These are phyloP conservation scores for Saccharomyces hybrid DNA, from an alignment of 1,139 yeast species.

Conservation along the genomic window DNA sequence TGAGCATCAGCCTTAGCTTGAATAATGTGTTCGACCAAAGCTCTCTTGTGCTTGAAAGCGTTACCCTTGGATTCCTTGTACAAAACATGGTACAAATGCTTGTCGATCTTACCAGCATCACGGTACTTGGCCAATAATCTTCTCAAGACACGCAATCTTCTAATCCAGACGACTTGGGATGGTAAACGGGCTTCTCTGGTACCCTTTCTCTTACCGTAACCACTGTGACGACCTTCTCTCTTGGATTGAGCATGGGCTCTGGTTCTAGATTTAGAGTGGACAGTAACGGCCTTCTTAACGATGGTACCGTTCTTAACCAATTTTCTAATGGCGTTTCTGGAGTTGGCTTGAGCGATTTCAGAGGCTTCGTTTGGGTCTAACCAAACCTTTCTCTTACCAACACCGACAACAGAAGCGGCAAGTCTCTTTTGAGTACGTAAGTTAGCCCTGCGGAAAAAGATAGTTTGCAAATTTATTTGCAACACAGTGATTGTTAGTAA, in stretches of 20 bases:
- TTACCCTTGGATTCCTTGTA: slow-evolving; percentile 99
- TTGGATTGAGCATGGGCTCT: slow-evolving; percentile 97
- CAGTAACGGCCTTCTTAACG: slow-evolving; percentile 94
- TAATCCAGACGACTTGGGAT: slow-evolving; percentile 97
- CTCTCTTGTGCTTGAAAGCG: slow-evolving; percentile 99
- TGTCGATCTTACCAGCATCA: slow-evolving; percentile 99
- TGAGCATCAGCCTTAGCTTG: slow-evolving; percentile 99
- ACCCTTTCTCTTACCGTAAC: slow-evolving; percentile 99
- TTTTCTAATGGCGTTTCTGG: slow-evolving; percentile 98
- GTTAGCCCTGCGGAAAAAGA: slow-evolving; percentile 66
- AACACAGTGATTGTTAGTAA: not conserved
- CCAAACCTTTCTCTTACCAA: slow-evolving; percentile 99
- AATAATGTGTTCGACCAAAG: slow-evolving; percentile 98
- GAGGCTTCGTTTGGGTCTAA: slow-evolving; percentile 97
- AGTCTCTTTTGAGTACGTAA: slow-evolving; percentile 99
- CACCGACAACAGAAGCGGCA: slow-evolving; percentile 99
- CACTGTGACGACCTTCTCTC: slow-evolving; percentile 99
- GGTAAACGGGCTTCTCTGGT: slow-evolving; percentile 99
- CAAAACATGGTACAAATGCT: slow-evolving; percentile 95
- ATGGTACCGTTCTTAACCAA: slow-evolving; percentile 96
- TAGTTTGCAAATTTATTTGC: not conserved
- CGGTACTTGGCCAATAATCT: slow-evolving; percentile 98
- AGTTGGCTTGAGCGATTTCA: slow-evolving; percentile 96
- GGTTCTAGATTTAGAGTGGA: slow-evolving; percentile 98
- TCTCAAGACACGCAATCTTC: slow-evolving; percentile 99